These are phyloP conservation scores for Kentomonas sorsogonicus DNA, from an alignment of 208 protist genomes.

Conservation along the genomic window DNA sequence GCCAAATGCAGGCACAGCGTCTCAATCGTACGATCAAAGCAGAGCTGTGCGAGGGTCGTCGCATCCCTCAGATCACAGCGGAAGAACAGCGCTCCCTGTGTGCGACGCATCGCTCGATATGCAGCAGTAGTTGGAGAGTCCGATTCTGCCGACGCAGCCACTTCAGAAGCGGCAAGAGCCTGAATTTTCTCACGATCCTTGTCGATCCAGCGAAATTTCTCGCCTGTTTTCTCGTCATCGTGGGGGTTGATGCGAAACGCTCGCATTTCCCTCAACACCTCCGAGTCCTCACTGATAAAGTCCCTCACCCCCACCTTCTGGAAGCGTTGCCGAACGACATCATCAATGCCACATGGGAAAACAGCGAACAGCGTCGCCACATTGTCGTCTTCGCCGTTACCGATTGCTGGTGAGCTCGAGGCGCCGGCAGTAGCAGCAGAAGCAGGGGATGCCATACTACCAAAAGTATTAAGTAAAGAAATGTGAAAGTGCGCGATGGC, in stretches of 20 bases:
- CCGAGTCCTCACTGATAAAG: no score
- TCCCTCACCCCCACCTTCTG: no score
- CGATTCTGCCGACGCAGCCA: no score
- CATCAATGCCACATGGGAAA: conserved; percentile 41
- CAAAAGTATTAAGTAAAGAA: no score
- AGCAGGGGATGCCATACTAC: neutral
- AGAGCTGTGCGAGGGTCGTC: neutral
- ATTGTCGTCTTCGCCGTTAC: neutral
- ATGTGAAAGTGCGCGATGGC: no score
- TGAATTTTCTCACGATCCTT: no score
- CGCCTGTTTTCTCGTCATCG: no score
- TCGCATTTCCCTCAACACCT: no score
- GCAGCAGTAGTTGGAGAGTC: no score
- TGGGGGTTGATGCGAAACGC: no score
- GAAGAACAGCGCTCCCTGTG: conserved; percentile 8
- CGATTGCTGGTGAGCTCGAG: neutral
- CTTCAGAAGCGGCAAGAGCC: no score
- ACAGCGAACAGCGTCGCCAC: conserved; percentile 13
- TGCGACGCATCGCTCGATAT: neutral
- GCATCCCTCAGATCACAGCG: neutral
- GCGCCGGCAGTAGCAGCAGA: neutral
- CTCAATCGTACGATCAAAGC: conserved; percentile 19
- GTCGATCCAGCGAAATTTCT: no score
- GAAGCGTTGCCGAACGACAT: conserved; percentile 22
- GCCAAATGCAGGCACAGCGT: conserved; percentile 19